Percentiles rank a stretch among this genome's conserved stretches.
These are phyloP conservation scores for Globisporangium viniferum DNA, from an alignment of 352 stramenopile species.

Conservation along the genomic window DNA sequence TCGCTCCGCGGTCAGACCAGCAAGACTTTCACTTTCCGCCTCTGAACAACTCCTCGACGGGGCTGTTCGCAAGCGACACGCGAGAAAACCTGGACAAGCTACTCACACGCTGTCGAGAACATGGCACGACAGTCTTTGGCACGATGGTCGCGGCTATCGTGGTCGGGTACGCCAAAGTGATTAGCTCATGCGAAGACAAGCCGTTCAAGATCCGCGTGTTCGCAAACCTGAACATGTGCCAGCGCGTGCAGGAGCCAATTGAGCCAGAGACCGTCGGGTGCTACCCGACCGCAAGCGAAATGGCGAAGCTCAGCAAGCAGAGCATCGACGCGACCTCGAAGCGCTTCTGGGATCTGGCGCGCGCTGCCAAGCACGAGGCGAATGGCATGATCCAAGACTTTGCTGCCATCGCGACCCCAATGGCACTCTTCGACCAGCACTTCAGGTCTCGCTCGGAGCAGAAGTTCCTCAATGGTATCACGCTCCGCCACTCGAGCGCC, in stretches of 20 bases:
- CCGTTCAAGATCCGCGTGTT: neutral
- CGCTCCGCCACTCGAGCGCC: too few species aligned
- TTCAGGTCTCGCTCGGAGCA: too few species aligned
- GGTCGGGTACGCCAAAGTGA: conserved; percentile 18
- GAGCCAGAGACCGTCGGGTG: conserved; percentile 25
- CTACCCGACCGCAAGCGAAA: conserved; percentile 16
- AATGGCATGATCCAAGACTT: too few species aligned
- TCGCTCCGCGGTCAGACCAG: too few species aligned
- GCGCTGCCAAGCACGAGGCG: too few species aligned
- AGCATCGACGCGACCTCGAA: neutral
- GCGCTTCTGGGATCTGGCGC: conserved; percentile 14
- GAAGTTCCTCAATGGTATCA: too few species aligned
- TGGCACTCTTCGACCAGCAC: too few species aligned
- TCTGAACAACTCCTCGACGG: too few species aligned
- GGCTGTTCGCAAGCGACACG: too few species aligned
- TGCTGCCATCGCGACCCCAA: too few species aligned
- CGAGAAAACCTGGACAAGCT: conserved; percentile 21
- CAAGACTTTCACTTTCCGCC: too few species aligned
- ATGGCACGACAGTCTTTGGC: conserved; percentile 29
- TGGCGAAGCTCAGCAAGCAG: neutral
- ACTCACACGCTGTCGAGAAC: conserved; percentile 21
- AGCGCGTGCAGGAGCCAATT: conserved; percentile 18
- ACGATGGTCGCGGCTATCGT: conserved; percentile 23
- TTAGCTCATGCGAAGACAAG: conserved; percentile 2
- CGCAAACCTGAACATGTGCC: conserved; percentile 19